Evolutionary conservation across 2,329 filamentous ascomycete genomes (phyloP).

Genomic region (Ceratocystis papillata): DNA sequence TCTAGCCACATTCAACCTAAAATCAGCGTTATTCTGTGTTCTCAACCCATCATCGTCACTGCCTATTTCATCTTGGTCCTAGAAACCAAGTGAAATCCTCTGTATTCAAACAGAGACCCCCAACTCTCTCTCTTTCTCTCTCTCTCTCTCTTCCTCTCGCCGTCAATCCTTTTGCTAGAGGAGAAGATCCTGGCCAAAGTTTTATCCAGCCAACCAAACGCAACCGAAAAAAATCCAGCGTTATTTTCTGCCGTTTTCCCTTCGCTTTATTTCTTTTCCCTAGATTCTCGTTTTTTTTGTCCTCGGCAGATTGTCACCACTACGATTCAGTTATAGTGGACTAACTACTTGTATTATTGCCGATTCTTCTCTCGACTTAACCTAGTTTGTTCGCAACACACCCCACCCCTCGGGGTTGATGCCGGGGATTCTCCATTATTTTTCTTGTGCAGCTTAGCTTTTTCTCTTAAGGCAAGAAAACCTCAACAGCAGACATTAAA

Average conservation of each 20-base stretch:
- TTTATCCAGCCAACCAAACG: conserved; percentile 12
- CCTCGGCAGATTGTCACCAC: conserved; percentile 3
- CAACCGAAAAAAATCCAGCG: not conserved
- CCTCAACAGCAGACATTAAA: not conserved
- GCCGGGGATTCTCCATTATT: conserved; percentile 11
- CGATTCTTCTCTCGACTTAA: conserved; percentile 13
- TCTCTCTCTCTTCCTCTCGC: not conserved
- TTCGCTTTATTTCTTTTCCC: not conserved
- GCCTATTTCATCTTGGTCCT: not conserved
- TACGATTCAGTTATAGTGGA: conserved; percentile 14
- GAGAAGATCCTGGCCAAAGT: not conserved
- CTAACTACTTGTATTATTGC: conserved; percentile 5
- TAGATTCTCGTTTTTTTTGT: conserved; percentile 3
- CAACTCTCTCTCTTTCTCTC: not conserved
- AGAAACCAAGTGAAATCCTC: not conserved
- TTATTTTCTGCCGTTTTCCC: conserved; percentile 2
- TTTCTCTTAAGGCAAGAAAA: conserved; percentile 2
- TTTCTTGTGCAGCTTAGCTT: conserved; percentile 12
- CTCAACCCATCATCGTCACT: not conserved
- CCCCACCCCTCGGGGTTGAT: conserved; percentile 9
- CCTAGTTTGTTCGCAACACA: conserved; percentile 5
- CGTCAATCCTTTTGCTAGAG: conserved; percentile 5
- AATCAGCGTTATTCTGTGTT: not conserved
- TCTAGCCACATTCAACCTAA: not conserved
- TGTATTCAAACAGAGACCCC: not conserved